These are phyloP conservation scores for Didymella keratinophila DNA, from an alignment of 2,329 filamentous ascomycete species.

Conservation along the genomic window DNA sequence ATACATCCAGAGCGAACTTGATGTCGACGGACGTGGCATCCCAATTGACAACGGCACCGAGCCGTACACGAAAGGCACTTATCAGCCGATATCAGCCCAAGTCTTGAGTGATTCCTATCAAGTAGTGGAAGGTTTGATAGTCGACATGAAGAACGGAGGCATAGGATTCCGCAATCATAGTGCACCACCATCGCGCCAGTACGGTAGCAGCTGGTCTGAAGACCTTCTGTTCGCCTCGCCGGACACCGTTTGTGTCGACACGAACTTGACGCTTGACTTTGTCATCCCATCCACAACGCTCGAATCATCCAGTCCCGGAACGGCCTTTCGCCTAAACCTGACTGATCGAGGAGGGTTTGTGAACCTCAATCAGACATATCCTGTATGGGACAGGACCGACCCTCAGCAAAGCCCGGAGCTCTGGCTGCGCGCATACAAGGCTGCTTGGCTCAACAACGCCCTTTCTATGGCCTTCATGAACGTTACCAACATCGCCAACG, in stretches of 20 bases:
- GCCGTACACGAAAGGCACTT: background rate
- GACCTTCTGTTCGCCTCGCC: background rate
- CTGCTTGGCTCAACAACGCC: background rate
- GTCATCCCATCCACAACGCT: background rate
- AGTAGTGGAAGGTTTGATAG: conserved; percentile 56
- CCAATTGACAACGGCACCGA: background rate
- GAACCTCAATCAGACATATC: background rate
- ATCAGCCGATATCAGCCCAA: background rate
- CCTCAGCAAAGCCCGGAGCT: background rate
- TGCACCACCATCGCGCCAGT: conserved; percentile 41
- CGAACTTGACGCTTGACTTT: background rate
- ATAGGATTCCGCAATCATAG: conserved; percentile 59
- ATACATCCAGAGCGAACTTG: background rate
- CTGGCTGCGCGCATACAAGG: background rate
- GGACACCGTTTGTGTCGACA: background rate
- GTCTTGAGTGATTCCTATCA: conserved; percentile 42
- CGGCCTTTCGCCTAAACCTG: background rate
- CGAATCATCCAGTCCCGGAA: background rate
- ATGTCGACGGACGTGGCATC: background rate
- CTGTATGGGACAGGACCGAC: background rate
- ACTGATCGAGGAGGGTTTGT: background rate
- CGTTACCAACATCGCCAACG: background rate
- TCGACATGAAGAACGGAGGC: conserved; percentile 53
- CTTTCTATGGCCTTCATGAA: background rate
- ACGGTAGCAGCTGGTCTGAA: conserved; percentile 41